Conservation (phyloP, 768 basidiomycete species). For the Kwoniella sp. region DNA sequence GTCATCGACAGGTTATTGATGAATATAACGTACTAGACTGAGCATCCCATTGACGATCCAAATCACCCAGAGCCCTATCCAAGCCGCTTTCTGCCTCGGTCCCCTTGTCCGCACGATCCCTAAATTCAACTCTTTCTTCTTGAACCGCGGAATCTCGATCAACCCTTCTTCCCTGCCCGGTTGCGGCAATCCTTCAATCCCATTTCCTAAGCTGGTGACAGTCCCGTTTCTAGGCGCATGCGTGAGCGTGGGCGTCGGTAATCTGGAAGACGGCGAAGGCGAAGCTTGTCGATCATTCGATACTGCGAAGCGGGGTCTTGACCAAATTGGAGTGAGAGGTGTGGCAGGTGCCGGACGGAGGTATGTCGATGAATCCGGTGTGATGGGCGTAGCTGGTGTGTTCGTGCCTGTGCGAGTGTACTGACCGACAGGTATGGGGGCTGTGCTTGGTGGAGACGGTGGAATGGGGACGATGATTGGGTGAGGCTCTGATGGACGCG, state of each 20-base stretch:
- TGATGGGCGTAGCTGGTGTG: slow-evolving; percentile 10
- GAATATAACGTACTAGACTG: slow-evolving; percentile 40
- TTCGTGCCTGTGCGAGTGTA: background rate
- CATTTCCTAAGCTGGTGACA: background rate
- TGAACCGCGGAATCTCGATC: slow-evolving; percentile 51
- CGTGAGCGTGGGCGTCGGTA: background rate
- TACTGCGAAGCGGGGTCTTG: slow-evolving; percentile 17
- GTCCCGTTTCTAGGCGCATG: slow-evolving; percentile 12
- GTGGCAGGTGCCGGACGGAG: slow-evolving; percentile 28
- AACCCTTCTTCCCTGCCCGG: slow-evolving; percentile 17
- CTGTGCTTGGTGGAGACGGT: slow-evolving; percentile 13
- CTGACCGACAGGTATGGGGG: background rate
- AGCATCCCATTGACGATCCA: slow-evolving; percentile 35
- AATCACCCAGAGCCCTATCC: slow-evolving; percentile 29
- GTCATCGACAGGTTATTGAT: too few relatives aligned
- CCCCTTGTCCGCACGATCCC: slow-evolving; percentile 35
- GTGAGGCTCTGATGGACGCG: background rate
- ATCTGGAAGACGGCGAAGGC: slow-evolving; percentile 8
- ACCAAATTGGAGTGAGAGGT: slow-evolving; percentile 20
- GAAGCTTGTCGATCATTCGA: slow-evolving; percentile 14
- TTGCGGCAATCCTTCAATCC: slow-evolving; percentile 2
- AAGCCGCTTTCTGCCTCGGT: slow-evolving; percentile 27
- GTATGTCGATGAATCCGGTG: slow-evolving; percentile 14
- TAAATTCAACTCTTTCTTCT: slow-evolving; percentile 43
- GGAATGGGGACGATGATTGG: slow-evolving; percentile 11